Percentiles rank a stretch among this genome's conserved stretches.
These are phyloP conservation scores for Euphorbia tirucalli DNA, from an alignment of 345 rosid species.

Conservation along the genomic window DNA sequence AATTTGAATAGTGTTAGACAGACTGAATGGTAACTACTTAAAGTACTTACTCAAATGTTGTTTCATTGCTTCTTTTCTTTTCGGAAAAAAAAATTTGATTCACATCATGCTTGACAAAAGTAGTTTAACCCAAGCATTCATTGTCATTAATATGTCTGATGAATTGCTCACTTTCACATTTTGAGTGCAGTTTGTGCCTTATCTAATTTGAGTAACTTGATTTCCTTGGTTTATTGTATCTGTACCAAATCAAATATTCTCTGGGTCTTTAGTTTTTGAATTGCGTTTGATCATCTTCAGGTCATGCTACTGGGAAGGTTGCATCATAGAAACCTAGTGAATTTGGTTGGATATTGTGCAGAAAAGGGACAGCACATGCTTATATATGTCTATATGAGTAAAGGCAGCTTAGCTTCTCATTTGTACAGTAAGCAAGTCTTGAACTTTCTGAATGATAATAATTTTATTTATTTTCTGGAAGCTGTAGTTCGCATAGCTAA, in stretches of 20 bases:
- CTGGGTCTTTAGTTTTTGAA: constrained; percentile 3
- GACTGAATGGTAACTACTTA: too few species aligned
- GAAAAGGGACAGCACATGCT: constrained; percentile 96
- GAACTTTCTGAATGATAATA: constrained; percentile 13
- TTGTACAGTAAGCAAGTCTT: constrained; percentile 68
- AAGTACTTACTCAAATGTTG: too few species aligned
- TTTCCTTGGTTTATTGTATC: too few species aligned
- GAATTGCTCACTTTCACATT: too few species aligned
- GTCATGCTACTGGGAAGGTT: constrained; percentile 92
- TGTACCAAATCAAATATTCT: not conserved
- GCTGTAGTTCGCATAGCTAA: not conserved
- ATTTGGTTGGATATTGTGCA: constrained; percentile 93
- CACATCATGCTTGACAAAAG: too few species aligned
- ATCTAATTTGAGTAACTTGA: too few species aligned
- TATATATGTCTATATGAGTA: constrained; percentile 91
- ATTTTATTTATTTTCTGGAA: constrained; percentile 11
- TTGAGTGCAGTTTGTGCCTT: too few species aligned
- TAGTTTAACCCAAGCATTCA: too few species aligned
- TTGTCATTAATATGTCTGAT: too few species aligned
- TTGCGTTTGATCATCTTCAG: constrained; percentile 47
- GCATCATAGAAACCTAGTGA: constrained; percentile 96
- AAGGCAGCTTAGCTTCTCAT: constrained; percentile 96
- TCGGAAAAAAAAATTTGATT: too few species aligned
- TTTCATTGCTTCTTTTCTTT: too few species aligned
- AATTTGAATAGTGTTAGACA: too few species aligned